Conservation (phyloP, 202 grass and related monocot species). For the Panicum virgatum region DNA sequence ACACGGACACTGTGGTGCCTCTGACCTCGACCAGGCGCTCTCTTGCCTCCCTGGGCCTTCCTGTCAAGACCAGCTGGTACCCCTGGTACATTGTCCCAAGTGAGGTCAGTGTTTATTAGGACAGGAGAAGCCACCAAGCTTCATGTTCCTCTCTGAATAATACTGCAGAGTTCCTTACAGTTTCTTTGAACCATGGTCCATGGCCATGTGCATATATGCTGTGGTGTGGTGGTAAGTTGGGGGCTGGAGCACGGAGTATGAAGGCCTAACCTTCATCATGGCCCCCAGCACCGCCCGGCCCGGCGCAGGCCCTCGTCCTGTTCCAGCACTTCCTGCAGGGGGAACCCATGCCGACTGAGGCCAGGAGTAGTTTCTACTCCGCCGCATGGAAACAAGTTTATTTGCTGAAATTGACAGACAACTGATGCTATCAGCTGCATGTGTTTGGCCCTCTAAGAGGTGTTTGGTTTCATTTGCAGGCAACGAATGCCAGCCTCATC, state of each 20-base stretch:
- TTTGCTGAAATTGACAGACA: neutral
- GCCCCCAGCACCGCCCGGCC: neutral
- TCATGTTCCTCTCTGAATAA: neutral
- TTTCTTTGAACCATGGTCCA: too few relatives aligned
- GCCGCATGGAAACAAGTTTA: neutral
- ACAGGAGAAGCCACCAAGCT: neutral
- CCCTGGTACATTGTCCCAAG: neutral
- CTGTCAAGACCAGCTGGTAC: neutral
- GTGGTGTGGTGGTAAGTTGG: slow-evolving; percentile 43
- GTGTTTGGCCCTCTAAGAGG: neutral
- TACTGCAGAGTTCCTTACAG: too few relatives aligned
- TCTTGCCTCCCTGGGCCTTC: neutral
- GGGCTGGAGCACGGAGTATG: slow-evolving; percentile 59
- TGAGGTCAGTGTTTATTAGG: neutral
- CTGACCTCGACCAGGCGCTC: neutral
- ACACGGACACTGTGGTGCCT: neutral
- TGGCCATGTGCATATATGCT: neutral
- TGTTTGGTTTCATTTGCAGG: neutral
- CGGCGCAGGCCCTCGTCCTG: neutral
- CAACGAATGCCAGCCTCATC: neutral
- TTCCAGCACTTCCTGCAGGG: neutral
- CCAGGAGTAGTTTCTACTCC: neutral
- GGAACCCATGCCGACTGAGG: neutral
- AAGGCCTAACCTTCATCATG: slow-evolving; percentile 35
- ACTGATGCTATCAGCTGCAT: neutral